phyloP scores from a whole-genome alignment of 345 rosid species.

The Moringa oleifera region DNA sequence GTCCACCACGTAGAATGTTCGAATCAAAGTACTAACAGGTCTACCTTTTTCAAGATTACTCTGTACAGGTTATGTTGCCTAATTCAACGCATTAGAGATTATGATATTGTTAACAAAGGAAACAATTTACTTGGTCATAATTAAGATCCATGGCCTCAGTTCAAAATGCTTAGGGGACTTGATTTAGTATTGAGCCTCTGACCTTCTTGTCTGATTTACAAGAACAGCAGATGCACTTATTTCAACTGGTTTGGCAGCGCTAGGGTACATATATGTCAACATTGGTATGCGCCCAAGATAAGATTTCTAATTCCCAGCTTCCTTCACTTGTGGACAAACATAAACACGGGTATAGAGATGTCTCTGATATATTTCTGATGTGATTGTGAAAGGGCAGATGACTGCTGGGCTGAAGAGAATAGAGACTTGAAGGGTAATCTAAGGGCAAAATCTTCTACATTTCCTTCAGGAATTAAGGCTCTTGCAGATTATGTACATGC shows the following conservation, averaged over 20 bases:
- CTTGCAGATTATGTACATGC: constrained; percentile 44
- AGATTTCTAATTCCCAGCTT: neutral
- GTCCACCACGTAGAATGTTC: too few species aligned
- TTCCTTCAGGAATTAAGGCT: constrained; percentile 55
- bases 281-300: constrained; percentile 31
- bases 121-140: too few species aligned
- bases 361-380: neutral
- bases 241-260: constrained; percentile 44
- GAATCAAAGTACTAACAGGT: too few species aligned
- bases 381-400: constrained; percentile 27
- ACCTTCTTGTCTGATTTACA: neutral
- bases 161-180: too few species aligned
- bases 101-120: too few species aligned
- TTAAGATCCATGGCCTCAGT: too few species aligned
- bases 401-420: constrained; percentile 48
- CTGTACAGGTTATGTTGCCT: too few species aligned
- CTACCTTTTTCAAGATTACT: too few species aligned
- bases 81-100: too few species aligned
- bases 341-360: neutral
- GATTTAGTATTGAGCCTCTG: constrained; percentile 4
- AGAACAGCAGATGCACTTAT: constrained; percentile 48
- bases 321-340: neutral
- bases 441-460: constrained; percentile 28
- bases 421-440: constrained; percentile 40
- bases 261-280: constrained; percentile 50